These are phyloP conservation scores for Yamadazyma membranifaciens DNA, from an alignment of 1,139 yeast species.

Conservation along the genomic window DNA sequence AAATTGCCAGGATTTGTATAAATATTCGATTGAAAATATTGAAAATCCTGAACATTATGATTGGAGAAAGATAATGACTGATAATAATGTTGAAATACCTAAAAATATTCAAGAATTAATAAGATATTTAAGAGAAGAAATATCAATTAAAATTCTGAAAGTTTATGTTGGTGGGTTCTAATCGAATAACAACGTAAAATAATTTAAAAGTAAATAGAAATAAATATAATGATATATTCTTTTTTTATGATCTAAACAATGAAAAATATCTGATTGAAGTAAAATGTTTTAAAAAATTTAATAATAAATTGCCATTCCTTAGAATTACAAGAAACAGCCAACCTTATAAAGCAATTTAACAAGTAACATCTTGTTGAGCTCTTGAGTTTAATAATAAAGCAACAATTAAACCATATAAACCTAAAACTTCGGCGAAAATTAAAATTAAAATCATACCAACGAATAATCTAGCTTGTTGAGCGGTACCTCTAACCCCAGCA, in stretches of 20 bases:
- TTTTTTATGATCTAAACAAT: slow-evolving; percentile 2
- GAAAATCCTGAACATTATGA: slow-evolving; percentile 10
- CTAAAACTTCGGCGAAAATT: slow-evolving; percentile 97
- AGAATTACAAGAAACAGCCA: too few species aligned
- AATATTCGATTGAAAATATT: slow-evolving; percentile 22
- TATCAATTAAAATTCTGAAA: slow-evolving; percentile 36
- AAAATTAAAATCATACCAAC: slow-evolving; percentile 92
- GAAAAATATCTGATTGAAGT: not conserved
- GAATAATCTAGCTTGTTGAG: slow-evolving; percentile 95
- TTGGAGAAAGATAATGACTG: slow-evolving; percentile 30
- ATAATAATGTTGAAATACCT: slow-evolving; percentile 19
- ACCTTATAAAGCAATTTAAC: slow-evolving; percentile 41
- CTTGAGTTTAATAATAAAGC: slow-evolving; percentile 96
- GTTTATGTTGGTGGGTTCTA: slow-evolving; percentile 25
- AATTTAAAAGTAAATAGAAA: not conserved
- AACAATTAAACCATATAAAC: slow-evolving; percentile 95
- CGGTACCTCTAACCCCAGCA: slow-evolving; percentile 95
- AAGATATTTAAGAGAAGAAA: slow-evolving; percentile 29
- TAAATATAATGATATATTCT: not conserved
- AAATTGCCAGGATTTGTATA: slow-evolving; percentile 34
- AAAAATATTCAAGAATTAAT: slow-evolving; percentile 23
- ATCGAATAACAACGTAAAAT: slow-evolving; percentile 8
- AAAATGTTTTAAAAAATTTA: not conserved
- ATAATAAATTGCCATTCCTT: too few species aligned
- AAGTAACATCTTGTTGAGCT: slow-evolving; percentile 87